Evolutionary conservation across 1,284 basidiomycete species (phyloP).

Genomic region (Serendipita sp.): DNA sequence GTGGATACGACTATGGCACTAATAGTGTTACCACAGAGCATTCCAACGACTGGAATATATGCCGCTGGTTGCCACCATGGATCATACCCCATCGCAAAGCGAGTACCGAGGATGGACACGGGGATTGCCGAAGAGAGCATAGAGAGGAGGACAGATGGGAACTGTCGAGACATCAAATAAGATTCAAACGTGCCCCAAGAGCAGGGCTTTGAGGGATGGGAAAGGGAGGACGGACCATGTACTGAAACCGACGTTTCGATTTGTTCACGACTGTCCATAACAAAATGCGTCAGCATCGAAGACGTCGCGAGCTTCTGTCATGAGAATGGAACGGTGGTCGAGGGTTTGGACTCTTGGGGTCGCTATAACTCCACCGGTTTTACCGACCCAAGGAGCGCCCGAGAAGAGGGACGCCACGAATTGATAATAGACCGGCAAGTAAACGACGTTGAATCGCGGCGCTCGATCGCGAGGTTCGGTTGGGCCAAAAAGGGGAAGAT

Average conservation of each 20-base stretch:
- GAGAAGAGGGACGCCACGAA: neutral
- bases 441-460: neutral
- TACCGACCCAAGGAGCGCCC: neutral
- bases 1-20: slow-evolving; percentile 57
- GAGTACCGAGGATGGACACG: slow-evolving; percentile 59
- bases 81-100: slow-evolving; percentile 60
- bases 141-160: slow-evolving; percentile 48
- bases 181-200: neutral
- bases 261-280: slow-evolving; percentile 44
- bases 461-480: too few species aligned
- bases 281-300: too few species aligned
- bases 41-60: slow-evolving; percentile 75
- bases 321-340: too few species aligned
- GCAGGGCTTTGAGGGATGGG: neutral
- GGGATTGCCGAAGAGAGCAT: slow-evolving; percentile 69
- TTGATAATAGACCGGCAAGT: neutral
- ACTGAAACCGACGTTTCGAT: slow-evolving; percentile 51
- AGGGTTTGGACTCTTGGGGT: too few species aligned
- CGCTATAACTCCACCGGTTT: too few species aligned
- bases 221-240: slow-evolving; percentile 48
- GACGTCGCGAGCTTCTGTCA: too few species aligned
- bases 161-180: slow-evolving; percentile 28
- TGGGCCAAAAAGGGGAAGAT: too few species aligned
- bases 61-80: slow-evolving; percentile 75
- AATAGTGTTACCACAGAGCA: slow-evolving; percentile 72